Conservation (phyloP, 768 basidiomycete species). For the Suillus luteus region DNA sequence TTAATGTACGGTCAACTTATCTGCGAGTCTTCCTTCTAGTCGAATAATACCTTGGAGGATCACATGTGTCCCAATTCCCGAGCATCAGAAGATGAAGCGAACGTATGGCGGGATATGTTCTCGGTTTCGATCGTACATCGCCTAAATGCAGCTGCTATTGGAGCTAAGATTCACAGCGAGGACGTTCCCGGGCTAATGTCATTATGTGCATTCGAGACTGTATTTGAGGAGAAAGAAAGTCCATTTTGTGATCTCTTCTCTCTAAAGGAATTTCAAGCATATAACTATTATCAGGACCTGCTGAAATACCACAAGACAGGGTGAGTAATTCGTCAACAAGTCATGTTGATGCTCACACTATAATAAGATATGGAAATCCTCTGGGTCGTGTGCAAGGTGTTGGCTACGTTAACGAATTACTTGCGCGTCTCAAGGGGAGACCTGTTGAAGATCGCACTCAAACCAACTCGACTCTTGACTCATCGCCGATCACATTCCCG, state of each 20-base stretch:
- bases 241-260: slow-evolving; percentile 78
- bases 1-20: not conserved
- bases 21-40: slow-evolving; percentile 27
- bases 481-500: slow-evolving; percentile 70
- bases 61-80: slow-evolving; percentile 62
- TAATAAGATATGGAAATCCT: slow-evolving; percentile 58
- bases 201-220: slow-evolving; percentile 81
- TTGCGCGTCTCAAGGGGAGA: slow-evolving; percentile 70
- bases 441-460: slow-evolving; percentile 70
- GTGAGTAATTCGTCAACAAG: slow-evolving; percentile 37
- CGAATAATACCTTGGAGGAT: slow-evolving; percentile 71
- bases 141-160: slow-evolving; percentile 62
- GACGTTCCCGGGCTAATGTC: slow-evolving; percentile 67
- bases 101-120: slow-evolving; percentile 58
- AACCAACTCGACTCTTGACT: slow-evolving; percentile 72
- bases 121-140: slow-evolving; percentile 56
- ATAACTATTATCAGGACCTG: slow-evolving; percentile 73
- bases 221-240: slow-evolving; percentile 50
- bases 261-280: slow-evolving; percentile 58
- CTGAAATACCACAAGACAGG: slow-evolving; percentile 81
- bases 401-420: slow-evolving; percentile 87
- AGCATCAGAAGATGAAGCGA: slow-evolving; percentile 43
- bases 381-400: slow-evolving; percentile 81
- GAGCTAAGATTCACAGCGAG: slow-evolving; percentile 53
- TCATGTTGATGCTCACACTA: slow-evolving; percentile 3